These are phyloP conservation scores for Pseudocercospora vitis DNA, from an alignment of 2,329 filamentous ascomycete genomes.

Conservation along the genomic window DNA sequence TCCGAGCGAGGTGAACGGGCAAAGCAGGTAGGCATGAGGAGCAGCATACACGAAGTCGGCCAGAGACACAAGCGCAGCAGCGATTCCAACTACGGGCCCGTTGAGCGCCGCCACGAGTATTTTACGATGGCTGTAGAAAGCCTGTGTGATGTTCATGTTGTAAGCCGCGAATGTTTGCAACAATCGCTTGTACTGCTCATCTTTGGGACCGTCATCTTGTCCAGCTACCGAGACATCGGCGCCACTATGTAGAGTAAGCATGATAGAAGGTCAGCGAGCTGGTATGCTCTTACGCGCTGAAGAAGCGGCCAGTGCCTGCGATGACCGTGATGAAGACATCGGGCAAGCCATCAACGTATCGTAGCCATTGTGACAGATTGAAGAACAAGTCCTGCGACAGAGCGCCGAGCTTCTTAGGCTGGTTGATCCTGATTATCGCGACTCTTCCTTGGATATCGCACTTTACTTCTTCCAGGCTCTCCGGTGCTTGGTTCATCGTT, in stretches of 20 bases:
- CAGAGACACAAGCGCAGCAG: conserved; percentile 76
- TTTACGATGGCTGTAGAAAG: conserved; percentile 92
- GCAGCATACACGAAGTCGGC: conserved; percentile 91
- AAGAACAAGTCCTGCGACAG: conserved; percentile 64
- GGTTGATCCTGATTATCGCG: conserved; percentile 84
- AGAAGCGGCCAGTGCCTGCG: conserved; percentile 75
- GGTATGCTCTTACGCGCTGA: conserved; percentile 79
- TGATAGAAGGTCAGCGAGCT: not conserved
- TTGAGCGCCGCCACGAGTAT: conserved; percentile 90
- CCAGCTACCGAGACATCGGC: conserved; percentile 68
- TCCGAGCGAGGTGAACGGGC: conserved; percentile 86
- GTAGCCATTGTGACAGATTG: conserved; percentile 68
- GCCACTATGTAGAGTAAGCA: conserved; percentile 56
- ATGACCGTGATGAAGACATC: conserved; percentile 84
- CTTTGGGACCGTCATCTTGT: conserved; percentile 37
- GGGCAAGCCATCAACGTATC: conserved; percentile 73
- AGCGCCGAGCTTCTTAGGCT: conserved; percentile 84
- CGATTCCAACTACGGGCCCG: conserved; percentile 84
- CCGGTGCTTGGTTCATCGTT: conserved; percentile 21
- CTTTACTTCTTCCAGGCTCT: conserved; percentile 20
- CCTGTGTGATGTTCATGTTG: conserved; percentile 86
- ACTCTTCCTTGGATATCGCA: conserved; percentile 67
- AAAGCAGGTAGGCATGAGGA: conserved; percentile 80
- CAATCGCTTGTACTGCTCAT: conserved; percentile 54
- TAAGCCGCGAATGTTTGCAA: conserved; percentile 71